These are phyloP conservation scores for Phylloporus sp. DNA, from an alignment of 1,284 basidiomycete species.

Conservation along the genomic window DNA sequence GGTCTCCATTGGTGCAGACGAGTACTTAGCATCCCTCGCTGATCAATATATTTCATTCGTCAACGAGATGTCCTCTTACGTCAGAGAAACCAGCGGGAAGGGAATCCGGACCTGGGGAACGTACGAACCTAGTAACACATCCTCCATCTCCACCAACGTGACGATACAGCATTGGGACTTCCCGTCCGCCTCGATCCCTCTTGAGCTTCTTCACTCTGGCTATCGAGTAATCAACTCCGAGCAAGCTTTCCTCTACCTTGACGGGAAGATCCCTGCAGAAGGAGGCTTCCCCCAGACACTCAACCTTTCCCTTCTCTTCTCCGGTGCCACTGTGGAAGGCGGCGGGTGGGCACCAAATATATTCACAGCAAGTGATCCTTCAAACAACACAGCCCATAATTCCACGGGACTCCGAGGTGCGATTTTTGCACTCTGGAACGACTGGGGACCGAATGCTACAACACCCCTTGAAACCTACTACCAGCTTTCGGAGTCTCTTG, in stretches of 20 bases:
- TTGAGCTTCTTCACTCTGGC: slow-evolving; percentile 37
- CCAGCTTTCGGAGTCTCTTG: slow-evolving; percentile 39
- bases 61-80: slow-evolving; percentile 40
- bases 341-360: slow-evolving; percentile 44
- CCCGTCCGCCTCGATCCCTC: slow-evolving; percentile 38
- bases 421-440: slow-evolving; percentile 45
- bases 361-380: slow-evolving; percentile 31
- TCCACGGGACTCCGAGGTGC: slow-evolving; percentile 37
- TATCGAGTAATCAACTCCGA: slow-evolving; percentile 44
- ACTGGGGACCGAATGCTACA: slow-evolving; percentile 45
- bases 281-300: slow-evolving; percentile 39
- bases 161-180: slow-evolving; percentile 47
- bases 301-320: slow-evolving; percentile 36
- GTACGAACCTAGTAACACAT: slow-evolving; percentile 35
- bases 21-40: slow-evolving; percentile 39
- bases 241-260: slow-evolving; percentile 41
- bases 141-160: slow-evolving; percentile 37
- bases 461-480: slow-evolving; percentile 44
- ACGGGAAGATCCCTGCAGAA: slow-evolving; percentile 39
- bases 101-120: slow-evolving; percentile 39
- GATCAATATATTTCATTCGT: slow-evolving; percentile 42
- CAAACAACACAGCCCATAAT: slow-evolving; percentile 37
- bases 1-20: slow-evolving; percentile 46
- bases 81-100: slow-evolving; percentile 34
- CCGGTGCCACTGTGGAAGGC: slow-evolving; percentile 31